Evolutionary conservation across 2,329 filamentous ascomycete species (phyloP).

Genomic region (Botrytis hyacinthi): DNA sequence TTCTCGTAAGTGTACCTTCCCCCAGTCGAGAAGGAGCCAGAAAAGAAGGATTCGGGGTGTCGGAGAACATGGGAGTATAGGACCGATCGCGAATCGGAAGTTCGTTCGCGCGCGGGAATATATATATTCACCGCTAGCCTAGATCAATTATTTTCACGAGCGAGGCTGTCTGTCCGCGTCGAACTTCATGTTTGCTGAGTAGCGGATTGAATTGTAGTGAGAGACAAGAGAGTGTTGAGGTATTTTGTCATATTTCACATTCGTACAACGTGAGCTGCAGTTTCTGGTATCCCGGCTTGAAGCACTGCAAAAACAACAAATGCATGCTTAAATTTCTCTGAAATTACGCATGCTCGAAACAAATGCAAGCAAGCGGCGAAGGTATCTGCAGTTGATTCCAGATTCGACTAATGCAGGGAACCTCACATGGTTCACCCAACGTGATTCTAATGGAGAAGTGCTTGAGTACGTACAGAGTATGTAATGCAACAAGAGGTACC

Average conservation of each 20-base stretch:
- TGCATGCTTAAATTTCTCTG: conserved; percentile 1
- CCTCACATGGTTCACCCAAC: background rate
- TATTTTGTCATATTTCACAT: background rate
- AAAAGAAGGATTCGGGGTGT: background rate
- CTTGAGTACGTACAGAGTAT: background rate
- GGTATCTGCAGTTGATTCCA: background rate
- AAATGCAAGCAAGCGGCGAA: background rate
- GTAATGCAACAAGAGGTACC: background rate
- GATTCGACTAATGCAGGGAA: background rate
- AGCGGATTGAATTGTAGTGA: background rate
- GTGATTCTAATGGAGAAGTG: background rate
- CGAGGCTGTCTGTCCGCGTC: background rate
- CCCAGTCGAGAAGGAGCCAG: background rate
- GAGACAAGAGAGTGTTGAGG: background rate
- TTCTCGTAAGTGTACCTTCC: background rate
- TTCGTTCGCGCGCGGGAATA: background rate
- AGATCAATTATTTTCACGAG: background rate
- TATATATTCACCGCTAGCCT: background rate
- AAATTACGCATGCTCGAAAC: background rate
- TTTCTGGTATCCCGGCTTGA: background rate
- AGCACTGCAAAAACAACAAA: background rate
- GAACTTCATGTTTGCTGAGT: background rate
- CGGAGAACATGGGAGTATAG: background rate
- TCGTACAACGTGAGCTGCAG: background rate
- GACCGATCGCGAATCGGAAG: background rate